Conservation (phyloP, 2,329 filamentous ascomycete species). For the Exophiala sp. region DNA sequence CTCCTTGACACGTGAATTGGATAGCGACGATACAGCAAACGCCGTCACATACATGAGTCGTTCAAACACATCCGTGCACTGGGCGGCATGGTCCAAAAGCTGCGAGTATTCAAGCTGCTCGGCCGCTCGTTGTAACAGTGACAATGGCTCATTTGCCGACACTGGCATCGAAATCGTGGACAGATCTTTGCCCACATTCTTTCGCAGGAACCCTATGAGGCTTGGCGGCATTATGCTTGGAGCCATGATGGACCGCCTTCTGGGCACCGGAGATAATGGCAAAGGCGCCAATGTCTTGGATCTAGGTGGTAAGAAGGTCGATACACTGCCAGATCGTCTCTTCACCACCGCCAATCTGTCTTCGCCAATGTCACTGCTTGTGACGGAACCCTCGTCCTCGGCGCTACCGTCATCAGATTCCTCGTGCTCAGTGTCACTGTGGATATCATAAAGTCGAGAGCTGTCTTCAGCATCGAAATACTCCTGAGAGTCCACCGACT, state of each 20-base stretch:
- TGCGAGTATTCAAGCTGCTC: conserved; percentile 89
- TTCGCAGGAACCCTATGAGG: conserved; percentile 86
- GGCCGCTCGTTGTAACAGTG: conserved; percentile 77
- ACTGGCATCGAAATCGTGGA: conserved; percentile 97
- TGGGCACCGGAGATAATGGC: conserved; percentile 60
- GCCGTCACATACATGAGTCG: conserved; percentile 79
- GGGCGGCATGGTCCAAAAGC: conserved; percentile 69
- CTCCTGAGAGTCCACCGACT: conserved; percentile 75
- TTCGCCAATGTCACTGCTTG: conserved; percentile 54
- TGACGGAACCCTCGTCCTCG: conserved; percentile 55
- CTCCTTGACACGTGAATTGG: conserved; percentile 75
- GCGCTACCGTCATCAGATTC: conserved; percentile 44
- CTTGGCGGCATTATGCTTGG: conserved; percentile 78
- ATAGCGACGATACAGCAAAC: conserved; percentile 84
- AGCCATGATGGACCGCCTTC: conserved; percentile 64
- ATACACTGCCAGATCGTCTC: conserved; percentile 35
- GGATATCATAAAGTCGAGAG: conserved; percentile 69
- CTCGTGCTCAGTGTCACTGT: conserved; percentile 63
- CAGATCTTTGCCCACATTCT: conserved; percentile 96
- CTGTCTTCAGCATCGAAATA: conserved; percentile 84
- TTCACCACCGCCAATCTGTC: conserved; percentile 34
- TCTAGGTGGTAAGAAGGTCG: conserved; percentile 63
- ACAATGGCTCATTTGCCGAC: conserved; percentile 87
- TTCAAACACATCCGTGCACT: conserved; percentile 53
- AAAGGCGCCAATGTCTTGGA: conserved; percentile 72